phyloP scores from a whole-genome alignment of 148 eudicot species.

The Chenopodium formosanum region DNA sequence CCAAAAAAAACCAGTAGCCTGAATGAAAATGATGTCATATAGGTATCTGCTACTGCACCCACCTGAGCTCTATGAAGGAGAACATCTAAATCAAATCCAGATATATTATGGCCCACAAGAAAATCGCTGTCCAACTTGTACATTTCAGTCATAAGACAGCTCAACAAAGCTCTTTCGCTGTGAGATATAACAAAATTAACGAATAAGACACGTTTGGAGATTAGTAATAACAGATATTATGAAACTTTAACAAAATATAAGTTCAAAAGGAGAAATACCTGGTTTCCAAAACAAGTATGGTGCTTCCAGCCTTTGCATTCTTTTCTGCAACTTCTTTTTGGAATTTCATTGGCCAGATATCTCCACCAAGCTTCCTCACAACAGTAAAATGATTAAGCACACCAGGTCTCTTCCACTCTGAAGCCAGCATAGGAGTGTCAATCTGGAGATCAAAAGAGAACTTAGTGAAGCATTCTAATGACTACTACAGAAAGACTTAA shows the following conservation, averaged over 20 bases:
- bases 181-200: slow-evolving; percentile 15
- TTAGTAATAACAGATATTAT: neutral
- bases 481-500: neutral
- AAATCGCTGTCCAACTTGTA: slow-evolving; percentile 92
- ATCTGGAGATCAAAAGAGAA: slow-evolving; percentile 50
- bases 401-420: slow-evolving; percentile 82
- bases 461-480: slow-evolving; percentile 5
- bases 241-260: neutral
- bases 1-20: neutral
- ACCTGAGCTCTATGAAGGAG: slow-evolving; percentile 95
- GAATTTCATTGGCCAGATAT: slow-evolving; percentile 81
- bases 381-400: slow-evolving; percentile 87
- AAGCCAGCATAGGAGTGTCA: slow-evolving; percentile 75
- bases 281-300: slow-evolving; percentile 63
- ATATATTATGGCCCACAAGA: slow-evolving; percentile 95
- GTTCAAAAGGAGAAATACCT: slow-evolving; percentile 40
- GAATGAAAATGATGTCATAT: neutral
- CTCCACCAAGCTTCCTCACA: slow-evolving; percentile 86
- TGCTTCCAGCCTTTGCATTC: slow-evolving; percentile 67
- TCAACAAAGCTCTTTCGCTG: slow-evolving; percentile 93
- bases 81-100: slow-evolving; percentile 96
- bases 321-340: slow-evolving; percentile 59
- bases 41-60: slow-evolving; percentile 10
- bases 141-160: slow-evolving; percentile 78
- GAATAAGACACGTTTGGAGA: neutral